Conservation (phyloP, 768 basidiomycete genomes). For the Auriscalpium microsporum region DNA sequence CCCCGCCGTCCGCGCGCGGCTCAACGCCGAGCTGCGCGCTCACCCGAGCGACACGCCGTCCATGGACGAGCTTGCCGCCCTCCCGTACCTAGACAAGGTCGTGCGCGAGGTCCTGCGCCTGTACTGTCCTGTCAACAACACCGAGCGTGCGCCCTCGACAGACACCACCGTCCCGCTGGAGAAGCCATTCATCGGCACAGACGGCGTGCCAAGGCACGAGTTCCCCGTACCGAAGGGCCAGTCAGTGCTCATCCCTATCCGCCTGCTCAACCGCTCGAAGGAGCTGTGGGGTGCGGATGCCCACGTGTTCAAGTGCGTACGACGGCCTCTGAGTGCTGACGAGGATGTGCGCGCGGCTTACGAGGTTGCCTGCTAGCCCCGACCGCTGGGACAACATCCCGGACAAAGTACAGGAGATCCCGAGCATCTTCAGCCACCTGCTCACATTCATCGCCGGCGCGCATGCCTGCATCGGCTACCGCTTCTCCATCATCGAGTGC, state of each 20-base stretch:
- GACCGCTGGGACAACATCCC: constrained; percentile 16
- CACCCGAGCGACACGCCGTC: constrained; percentile 48
- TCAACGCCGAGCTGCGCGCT: constrained; percentile 48
- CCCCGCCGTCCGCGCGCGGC: constrained; percentile 40
- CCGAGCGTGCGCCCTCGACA: constrained; percentile 3
- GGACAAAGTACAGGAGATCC: constrained; percentile 1
- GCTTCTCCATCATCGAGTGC: constrained; percentile 13
- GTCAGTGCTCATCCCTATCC: constrained; percentile 7
- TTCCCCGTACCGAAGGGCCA: constrained; percentile 5
- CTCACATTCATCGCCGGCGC: constrained; percentile 10
- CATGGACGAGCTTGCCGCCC: constrained; percentile 59
- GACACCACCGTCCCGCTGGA: constrained; percentile 13
- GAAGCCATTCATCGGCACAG: constrained; percentile 13
- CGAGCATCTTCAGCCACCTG: constrained; percentile 9
- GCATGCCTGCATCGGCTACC: constrained; percentile 16
- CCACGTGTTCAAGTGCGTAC: constrained; percentile 18
- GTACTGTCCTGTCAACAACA: constrained; percentile 10
- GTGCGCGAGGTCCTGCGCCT: constrained; percentile 9
- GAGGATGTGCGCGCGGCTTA: background rate
- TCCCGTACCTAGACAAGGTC: constrained; percentile 51
- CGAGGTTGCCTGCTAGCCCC: constrained; percentile 1
- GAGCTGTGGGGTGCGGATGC: constrained; percentile 16
- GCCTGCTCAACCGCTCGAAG: constrained; percentile 5
- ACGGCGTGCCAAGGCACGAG: constrained; percentile 9
- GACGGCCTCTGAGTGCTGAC: background rate